A percentile compares a stretch with the other conserved stretches of the same genome.
These are phyloP conservation scores for Aegilops tauschii DNA, from an alignment of 176 grass and related monocot genomes.

Conservation along the genomic window DNA sequence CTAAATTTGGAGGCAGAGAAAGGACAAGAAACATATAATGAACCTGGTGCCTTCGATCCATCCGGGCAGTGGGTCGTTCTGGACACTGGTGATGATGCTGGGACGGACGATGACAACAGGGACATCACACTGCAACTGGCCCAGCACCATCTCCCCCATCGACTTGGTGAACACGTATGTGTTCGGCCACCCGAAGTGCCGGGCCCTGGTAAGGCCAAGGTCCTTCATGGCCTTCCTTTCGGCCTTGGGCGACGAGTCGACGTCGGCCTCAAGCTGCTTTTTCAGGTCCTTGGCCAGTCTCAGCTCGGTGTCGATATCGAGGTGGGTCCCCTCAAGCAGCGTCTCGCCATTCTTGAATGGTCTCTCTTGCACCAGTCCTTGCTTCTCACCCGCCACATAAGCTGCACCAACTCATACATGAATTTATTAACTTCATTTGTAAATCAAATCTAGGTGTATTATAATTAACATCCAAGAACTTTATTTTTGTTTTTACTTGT, in stretches of 20 bases:
- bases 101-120: constrained; percentile 57
- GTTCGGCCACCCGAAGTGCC: constrained; percentile 77
- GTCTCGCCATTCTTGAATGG: constrained; percentile 48
- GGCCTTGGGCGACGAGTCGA: constrained; percentile 22
- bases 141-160: constrained; percentile 70
- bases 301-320: constrained; percentile 61
- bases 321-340: constrained; percentile 26
- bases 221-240: constrained; percentile 69
- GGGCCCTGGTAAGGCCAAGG: constrained; percentile 59
- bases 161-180: constrained; percentile 88
- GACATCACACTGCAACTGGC: constrained; percentile 28
- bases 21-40: not conserved
- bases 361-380: constrained; percentile 52
- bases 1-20: not conserved
- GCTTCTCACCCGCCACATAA: constrained; percentile 45
- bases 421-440: not conserved
- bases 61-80: constrained; percentile 59
- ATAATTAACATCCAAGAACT: not conserved
- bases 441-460: not conserved
- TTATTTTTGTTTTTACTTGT: not conserved
- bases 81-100: constrained; percentile 74
- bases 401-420: not conserved
- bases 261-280: constrained; percentile 26
- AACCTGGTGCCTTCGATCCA: constrained; percentile 75
- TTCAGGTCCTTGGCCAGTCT: constrained; percentile 42